phyloP scores from a whole-genome alignment of 2,329 filamentous ascomycete species.

The Sporothrix brunneoviolacea region DNA sequence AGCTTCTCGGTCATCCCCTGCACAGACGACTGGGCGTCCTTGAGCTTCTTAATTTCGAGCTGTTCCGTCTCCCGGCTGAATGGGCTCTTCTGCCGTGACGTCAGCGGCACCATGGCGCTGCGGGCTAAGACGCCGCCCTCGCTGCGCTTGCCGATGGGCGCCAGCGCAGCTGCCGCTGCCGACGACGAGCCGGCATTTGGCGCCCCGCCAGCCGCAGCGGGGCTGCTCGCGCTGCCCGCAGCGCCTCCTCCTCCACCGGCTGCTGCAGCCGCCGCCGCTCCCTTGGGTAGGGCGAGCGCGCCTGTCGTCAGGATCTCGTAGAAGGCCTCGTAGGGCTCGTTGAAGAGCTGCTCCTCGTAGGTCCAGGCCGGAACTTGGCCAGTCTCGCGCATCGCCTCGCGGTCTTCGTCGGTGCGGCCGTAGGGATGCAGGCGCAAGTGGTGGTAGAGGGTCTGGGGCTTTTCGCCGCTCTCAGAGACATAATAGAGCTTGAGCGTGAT shows the following conservation, averaged over 20 bases:
- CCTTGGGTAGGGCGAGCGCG: constrained; percentile 40
- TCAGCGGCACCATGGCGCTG: constrained; percentile 68
- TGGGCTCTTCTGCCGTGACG: constrained; percentile 59
- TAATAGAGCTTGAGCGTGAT: constrained; percentile 95
- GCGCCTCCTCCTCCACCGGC: constrained; percentile 19
- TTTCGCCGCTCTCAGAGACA: constrained; percentile 78
- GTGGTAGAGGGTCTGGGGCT: constrained; percentile 92
- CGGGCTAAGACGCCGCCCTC: constrained; percentile 54
- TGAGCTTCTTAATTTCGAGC: constrained; percentile 53
- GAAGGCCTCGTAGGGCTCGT: constrained; percentile 89
- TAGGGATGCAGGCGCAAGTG: constrained; percentile 87
- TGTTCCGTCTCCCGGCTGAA: constrained; percentile 67
- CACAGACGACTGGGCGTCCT: constrained; percentile 58
- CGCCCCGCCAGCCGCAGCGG: constrained; percentile 26
- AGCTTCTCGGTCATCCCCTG: constrained; percentile 53
- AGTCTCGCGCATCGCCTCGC: constrained; percentile 49
- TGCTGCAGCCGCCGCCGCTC: constrained; percentile 43
- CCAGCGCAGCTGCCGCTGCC: constrained; percentile 34
- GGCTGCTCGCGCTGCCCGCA: constrained; percentile 37
- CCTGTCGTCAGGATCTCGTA: constrained; percentile 79
- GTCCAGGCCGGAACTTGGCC: constrained; percentile 68
- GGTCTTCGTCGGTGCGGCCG: constrained; percentile 71
- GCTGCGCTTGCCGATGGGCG: constrained; percentile 27
- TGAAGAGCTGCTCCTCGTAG: constrained; percentile 94
- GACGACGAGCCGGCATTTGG: constrained; percentile 21